Base-by-base conservation (phyloP, 768 basidiomycete genomes). In the Termitomyces sp. region DNA sequence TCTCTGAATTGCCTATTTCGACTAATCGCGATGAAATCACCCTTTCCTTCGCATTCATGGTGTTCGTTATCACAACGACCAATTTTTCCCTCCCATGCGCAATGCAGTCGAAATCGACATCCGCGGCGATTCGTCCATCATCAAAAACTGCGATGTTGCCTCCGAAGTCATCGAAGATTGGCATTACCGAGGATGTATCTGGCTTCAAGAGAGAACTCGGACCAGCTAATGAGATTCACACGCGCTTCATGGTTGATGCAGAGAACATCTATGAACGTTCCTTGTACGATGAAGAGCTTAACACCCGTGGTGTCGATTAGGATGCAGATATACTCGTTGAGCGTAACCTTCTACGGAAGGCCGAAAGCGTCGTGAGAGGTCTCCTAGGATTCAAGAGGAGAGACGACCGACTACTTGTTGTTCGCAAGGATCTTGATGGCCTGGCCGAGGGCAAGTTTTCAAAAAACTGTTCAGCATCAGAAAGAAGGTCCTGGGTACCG, bases 11-110 rank as follows among this genome's bases (percentile, higher is more conserved):
- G 15, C 48, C 33, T 44, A 18, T 42, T 6, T 37, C 39, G 31
- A n/a, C 28, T 54, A 22, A 10, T n/a, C 41, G 52, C 28, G 37
- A 60, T 62, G 62, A 60, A 45, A 47, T 55, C 33, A 52, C 45
- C 22, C 49, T 16, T 41, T 37, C 51, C 51, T 37, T 60, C 45
- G 34, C 48, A 28, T 45, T 60, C 24, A 39, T 34, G 12, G 54
- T 47, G 34, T 31, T 58, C 45, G 56, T 37, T 28, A 24, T 59
- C 29, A 50, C 55, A 9, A 24, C 56, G 41, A 45, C 53, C 18
- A 55, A 53, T 8, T 45, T 46, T 7, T 53, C 59, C 22, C 62
- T 60, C 18, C 59, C 24, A 36, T 51, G 28, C 34, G 49, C 44
- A 49, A 55, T 8, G 41, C 24, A 20, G 31, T 15, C 39, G 46